phyloP scores from a whole-genome alignment of 768 basidiomycete genomes.

The Tricholoma flavovirens region DNA sequence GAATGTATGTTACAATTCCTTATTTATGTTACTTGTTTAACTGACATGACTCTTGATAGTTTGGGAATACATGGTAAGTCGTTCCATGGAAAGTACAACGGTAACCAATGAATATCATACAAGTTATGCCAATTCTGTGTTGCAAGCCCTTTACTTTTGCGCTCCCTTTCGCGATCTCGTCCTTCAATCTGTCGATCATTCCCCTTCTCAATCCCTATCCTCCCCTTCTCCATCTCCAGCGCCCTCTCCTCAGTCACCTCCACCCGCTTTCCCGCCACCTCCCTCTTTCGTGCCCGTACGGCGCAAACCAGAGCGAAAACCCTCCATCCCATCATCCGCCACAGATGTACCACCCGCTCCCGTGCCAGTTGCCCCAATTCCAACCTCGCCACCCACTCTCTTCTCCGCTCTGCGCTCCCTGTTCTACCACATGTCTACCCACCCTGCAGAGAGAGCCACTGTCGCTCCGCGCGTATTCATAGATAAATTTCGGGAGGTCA shows the following conservation, averaged over 20 bases:
- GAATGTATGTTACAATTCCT: constrained; percentile 60
- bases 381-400: constrained; percentile 64
- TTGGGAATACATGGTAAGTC: constrained; percentile 93
- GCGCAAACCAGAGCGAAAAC: constrained; percentile 55
- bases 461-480: constrained; percentile 89
- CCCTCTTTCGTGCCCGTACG: constrained; percentile 35
- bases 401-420: constrained; percentile 93
- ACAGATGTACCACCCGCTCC: constrained; percentile 22
- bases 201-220: constrained; percentile 24
- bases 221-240: neutral
- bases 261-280: constrained; percentile 23
- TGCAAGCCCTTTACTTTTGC: constrained; percentile 96
- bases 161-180: constrained; percentile 88
- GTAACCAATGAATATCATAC: constrained; percentile 13
- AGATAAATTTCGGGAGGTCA: constrained; percentile 88
- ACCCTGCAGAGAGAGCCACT: constrained; percentile 75
- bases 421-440: constrained; percentile 76
- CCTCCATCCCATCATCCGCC: constrained; percentile 22
- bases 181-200: constrained; percentile 58
- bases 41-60: constrained; percentile 41
- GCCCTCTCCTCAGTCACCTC: constrained; percentile 15
- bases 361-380: constrained; percentile 40
- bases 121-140: constrained; percentile 98
- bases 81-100: constrained; percentile 5
- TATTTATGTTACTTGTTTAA: neutral